phyloP scores from a whole-genome alignment of 768 basidiomycete species.

The Hemileccinum impolitum region DNA sequence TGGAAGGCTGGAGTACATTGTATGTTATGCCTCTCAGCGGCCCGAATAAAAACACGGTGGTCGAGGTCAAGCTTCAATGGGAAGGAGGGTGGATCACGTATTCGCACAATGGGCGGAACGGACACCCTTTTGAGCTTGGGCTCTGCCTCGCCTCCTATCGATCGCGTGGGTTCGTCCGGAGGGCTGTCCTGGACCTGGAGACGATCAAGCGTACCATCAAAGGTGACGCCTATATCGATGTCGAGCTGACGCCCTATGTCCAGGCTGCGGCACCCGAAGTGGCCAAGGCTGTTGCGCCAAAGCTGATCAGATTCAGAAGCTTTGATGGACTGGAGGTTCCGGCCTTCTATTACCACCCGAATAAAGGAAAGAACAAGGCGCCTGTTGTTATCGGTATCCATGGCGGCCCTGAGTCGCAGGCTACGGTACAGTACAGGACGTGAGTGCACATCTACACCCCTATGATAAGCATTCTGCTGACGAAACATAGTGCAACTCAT shows the following conservation, averaged over 20 bases:
- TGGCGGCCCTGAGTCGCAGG: conserved; percentile 38
- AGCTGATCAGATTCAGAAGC: conserved; percentile 37
- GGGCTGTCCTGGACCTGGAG: conserved; percentile 31
- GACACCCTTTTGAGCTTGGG: conserved; percentile 31
- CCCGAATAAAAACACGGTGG: conserved; percentile 24
- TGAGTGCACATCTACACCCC: conserved; percentile 13
- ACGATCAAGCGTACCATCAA: conserved; percentile 16
- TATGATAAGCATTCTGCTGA: conserved; percentile 2
- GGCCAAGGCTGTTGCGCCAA: conserved; percentile 27
- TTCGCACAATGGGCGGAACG: conserved; percentile 32
- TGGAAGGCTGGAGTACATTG: conserved; percentile 36
- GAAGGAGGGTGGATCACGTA: conserved; percentile 31
- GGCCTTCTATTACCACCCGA: conserved; percentile 42
- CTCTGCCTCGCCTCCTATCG: conserved; percentile 32
- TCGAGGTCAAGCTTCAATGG: conserved; percentile 33
- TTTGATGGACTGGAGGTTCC: conserved; percentile 41
- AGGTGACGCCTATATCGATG: conserved; percentile 27
- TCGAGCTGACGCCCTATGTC: conserved; percentile 27
- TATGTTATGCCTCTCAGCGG: conserved; percentile 32
- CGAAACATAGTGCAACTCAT: conserved; percentile 29
- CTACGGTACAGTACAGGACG: conserved; percentile 33
- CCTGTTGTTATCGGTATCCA: conserved; percentile 39
- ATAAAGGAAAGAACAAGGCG: conserved; percentile 21
- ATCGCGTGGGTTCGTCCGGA: conserved; percentile 26
- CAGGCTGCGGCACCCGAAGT: conserved; percentile 34